Percentiles rank a stretch among this genome's conserved stretches.
phyloP scores from a whole-genome alignment of 2,329 filamentous ascomycete genomes.

The Aspergillus novofumigatus region DNA sequence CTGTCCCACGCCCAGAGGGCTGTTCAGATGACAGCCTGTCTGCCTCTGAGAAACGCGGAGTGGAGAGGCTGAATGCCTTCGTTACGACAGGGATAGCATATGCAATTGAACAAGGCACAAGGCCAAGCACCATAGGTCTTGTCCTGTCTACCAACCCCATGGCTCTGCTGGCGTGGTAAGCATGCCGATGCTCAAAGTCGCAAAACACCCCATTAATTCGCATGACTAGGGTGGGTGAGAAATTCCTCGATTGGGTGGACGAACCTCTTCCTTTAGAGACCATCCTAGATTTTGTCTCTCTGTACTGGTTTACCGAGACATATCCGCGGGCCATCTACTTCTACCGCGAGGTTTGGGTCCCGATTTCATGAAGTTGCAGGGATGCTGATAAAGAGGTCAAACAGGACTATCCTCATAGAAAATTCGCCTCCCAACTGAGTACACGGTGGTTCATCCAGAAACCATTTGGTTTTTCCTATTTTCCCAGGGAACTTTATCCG shows the following conservation, averaged over 20 bases:
- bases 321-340: conserved; percentile 32
- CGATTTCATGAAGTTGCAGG: neutral
- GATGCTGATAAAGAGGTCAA: neutral
- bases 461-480: conserved; percentile 46
- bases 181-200: neutral
- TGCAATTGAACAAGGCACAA: conserved; percentile 27
- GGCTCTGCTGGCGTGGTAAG: conserved; percentile 31
- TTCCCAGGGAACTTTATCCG: conserved; percentile 41
- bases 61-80: conserved; percentile 20
- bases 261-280: conserved; percentile 25
- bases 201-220: neutral
- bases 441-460: conserved; percentile 35
- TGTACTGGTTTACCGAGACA: conserved; percentile 40
- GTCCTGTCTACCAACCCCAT: conserved; percentile 30
- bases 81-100: conserved; percentile 20
- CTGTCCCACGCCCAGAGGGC: conserved; percentile 20
- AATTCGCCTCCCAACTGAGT: neutral
- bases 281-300: conserved; percentile 30
- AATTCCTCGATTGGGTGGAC: conserved; percentile 36
- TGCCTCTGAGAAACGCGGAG: conserved; percentile 27
- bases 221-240: conserved; percentile 36
- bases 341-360: conserved; percentile 26
- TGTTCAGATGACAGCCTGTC: conserved; percentile 19
- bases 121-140: conserved; percentile 32
- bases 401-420: neutral